Conservation (phyloP, 2,329 filamentous ascomycete genomes). For the Alternaria angustiovoidea region DNA sequence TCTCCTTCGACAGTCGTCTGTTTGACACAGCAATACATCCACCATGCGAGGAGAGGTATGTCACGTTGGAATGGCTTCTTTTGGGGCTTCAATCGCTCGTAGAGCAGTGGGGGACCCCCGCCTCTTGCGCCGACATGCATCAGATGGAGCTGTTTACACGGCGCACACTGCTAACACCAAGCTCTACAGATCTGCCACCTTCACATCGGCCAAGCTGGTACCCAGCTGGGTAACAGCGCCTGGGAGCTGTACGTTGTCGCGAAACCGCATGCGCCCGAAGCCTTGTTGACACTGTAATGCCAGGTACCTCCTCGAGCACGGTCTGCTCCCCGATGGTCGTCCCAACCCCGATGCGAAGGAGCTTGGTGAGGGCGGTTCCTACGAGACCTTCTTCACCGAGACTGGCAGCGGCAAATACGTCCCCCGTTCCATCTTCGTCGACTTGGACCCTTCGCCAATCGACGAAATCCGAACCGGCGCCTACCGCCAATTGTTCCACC, state of each 20-base stretch:
- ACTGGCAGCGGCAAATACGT: constrained; percentile 76
- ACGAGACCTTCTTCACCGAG: constrained; percentile 78
- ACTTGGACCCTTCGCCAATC: constrained; percentile 75
- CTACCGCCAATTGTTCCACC: constrained; percentile 76
- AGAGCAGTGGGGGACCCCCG: constrained; percentile 2
- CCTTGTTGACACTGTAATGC: constrained; percentile 2
- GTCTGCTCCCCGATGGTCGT: constrained; percentile 70
- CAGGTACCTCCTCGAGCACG: constrained; percentile 77
- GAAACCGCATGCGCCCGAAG: constrained; percentile 15
- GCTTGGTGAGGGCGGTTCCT: constrained; percentile 68
- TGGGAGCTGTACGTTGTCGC: constrained; percentile 72
- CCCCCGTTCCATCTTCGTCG: constrained; percentile 75
- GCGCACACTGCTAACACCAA: constrained; percentile 22
- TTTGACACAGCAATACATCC: constrained; percentile 46
- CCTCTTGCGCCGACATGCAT: constrained; percentile 16
- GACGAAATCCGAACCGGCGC: constrained; percentile 75
- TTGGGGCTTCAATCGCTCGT: neutral
- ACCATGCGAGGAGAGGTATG: constrained; percentile 54
- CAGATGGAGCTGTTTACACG: constrained; percentile 1
- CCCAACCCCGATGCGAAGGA: constrained; percentile 69
- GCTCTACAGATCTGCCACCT: constrained; percentile 67
- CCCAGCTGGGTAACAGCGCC: constrained; percentile 77
- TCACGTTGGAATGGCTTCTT: constrained; percentile 17
- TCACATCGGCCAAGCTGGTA: constrained; percentile 76
- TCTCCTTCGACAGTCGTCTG: constrained; percentile 41